phyloP scores from a whole-genome alignment of 805 yeast genomes.

The Metschnikowia proteae region DNA sequence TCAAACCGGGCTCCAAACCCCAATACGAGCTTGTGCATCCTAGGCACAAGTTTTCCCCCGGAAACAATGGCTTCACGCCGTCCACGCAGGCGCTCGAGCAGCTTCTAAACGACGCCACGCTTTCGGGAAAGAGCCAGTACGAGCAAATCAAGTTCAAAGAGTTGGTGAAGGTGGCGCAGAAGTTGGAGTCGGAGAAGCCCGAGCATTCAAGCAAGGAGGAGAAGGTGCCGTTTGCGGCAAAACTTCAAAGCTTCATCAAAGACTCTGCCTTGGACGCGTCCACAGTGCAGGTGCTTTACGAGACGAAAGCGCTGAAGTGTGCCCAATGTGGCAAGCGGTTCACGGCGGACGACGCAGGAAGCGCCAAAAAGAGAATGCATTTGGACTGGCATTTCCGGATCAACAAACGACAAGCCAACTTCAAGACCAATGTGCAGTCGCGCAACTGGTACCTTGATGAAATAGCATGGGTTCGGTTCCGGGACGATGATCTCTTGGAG shows the following conservation, averaged over 20 bases:
- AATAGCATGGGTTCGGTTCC: constrained; percentile 67
- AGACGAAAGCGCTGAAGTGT: constrained; percentile 73
- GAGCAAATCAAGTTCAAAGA: constrained; percentile 33
- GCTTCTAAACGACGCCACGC: constrained; percentile 14
- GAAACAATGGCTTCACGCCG: constrained; percentile 7
- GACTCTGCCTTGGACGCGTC: constrained; percentile 31
- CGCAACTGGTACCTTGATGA: constrained; percentile 80
- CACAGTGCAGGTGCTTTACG: constrained; percentile 45
- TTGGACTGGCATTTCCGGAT: constrained; percentile 96
- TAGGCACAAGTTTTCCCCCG: constrained; percentile 24
- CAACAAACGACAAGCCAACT: constrained; percentile 58
- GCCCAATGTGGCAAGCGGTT: constrained; percentile 88
- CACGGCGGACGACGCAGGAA: constrained; percentile 54
- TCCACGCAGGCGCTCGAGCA: constrained; percentile 15
- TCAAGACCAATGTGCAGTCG: constrained; percentile 50
- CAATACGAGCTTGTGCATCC: constrained; percentile 31
- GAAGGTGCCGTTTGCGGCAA: neutral
- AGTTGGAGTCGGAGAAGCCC: constrained; percentile 6
- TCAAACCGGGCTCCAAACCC: constrained; percentile 37
- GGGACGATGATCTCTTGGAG: constrained; percentile 54
- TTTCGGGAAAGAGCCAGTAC: constrained; percentile 22
- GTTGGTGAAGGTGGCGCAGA: constrained; percentile 25
- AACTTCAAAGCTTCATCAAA: constrained; percentile 37
- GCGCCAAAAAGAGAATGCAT: constrained; percentile 56
- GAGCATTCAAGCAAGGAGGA: neutral